Percentiles rank a stretch among this genome's conserved stretches.
phyloP scores from a whole-genome alignment of 208 protist genomes.

The Trypanosoma cruzi region DNA sequence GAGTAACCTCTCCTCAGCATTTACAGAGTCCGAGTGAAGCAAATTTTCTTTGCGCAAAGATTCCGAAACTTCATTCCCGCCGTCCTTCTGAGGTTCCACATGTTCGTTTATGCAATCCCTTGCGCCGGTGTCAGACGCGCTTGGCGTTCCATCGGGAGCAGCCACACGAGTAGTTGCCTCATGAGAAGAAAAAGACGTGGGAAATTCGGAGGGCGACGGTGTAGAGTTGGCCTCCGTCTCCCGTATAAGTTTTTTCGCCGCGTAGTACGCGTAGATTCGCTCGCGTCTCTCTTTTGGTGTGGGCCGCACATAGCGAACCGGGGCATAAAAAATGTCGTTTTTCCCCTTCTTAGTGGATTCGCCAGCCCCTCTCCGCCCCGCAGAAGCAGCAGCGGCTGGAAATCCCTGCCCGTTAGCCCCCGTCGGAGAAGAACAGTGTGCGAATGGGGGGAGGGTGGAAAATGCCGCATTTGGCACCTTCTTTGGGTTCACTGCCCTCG shows the following conservation, averaged over 20 bases:
- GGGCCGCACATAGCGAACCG: slow-evolving; percentile 16
- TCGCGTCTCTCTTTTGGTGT: slow-evolving; percentile 17
- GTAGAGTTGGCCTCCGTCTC: not conserved
- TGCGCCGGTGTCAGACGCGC: no score
- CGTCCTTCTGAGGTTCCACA: not conserved
- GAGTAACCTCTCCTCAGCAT: slow-evolving; percentile 1
- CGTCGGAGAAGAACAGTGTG: no score
- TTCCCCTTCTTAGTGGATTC: not conserved
- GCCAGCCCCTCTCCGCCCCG: not conserved
- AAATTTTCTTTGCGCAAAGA: not conserved
- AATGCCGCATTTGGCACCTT: no score
- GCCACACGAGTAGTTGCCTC: no score
- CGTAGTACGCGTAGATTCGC: slow-evolving; percentile 28
- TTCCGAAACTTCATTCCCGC: not conserved
- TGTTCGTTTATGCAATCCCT: not conserved
- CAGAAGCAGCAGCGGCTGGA: not conserved
- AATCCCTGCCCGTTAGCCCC: no score
- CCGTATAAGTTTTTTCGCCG: slow-evolving; percentile 11
- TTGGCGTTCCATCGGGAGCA: no score
- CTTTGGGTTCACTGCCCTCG: no score
- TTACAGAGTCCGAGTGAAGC: not conserved
- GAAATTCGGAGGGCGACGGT: not conserved
- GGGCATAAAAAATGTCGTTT: not conserved
- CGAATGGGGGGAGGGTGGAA: no score
- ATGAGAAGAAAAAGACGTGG: not conserved